These are phyloP conservation scores for Basipetospora sp. DNA, from an alignment of 2,329 filamentous ascomycete species.

Conservation along the genomic window DNA sequence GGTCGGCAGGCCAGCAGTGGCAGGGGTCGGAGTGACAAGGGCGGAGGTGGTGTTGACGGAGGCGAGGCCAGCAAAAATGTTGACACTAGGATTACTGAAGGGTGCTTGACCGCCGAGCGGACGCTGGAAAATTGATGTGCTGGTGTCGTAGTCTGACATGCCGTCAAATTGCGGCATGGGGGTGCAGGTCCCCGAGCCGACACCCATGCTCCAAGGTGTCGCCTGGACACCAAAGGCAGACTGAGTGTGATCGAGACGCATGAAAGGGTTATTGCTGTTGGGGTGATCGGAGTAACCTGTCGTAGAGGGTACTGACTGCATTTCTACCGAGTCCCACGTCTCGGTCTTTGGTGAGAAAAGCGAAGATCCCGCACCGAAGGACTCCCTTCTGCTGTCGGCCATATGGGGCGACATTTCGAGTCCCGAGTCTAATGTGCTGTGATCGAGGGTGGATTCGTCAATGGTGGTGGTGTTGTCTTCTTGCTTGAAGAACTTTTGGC, in stretches of 20 bases:
- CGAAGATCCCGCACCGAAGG: slow-evolving; percentile 40
- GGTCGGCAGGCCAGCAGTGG: slow-evolving; percentile 1
- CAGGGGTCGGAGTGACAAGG: slow-evolving; percentile 1
- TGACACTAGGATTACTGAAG: slow-evolving; percentile 37
- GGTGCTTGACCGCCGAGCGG: slow-evolving; percentile 38
- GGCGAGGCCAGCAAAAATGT: slow-evolving; percentile 39
- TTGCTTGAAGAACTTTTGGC: slow-evolving; percentile 25
- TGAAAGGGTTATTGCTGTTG: slow-evolving; percentile 50
- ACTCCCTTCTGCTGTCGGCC: slow-evolving; percentile 47
- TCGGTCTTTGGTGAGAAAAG: slow-evolving; percentile 53
- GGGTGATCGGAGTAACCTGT: slow-evolving; percentile 45
- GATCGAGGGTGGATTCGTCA: slow-evolving; percentile 32
- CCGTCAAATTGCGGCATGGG: slow-evolving; percentile 53
- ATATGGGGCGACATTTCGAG: slow-evolving; percentile 50
- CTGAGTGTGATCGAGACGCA: slow-evolving; percentile 41
- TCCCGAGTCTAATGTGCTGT: slow-evolving; percentile 43
- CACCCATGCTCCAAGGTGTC: slow-evolving; percentile 48
- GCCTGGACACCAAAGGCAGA: slow-evolving; percentile 24
- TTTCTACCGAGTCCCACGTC: slow-evolving; percentile 48
- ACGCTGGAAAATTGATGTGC: slow-evolving; percentile 37
- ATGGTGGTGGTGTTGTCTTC: not conserved
- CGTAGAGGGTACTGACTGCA: slow-evolving; percentile 49
- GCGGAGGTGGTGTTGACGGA: slow-evolving; percentile 18
- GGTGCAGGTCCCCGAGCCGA: slow-evolving; percentile 56
- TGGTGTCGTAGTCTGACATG: slow-evolving; percentile 41